Base-by-base conservation (phyloP, 2,329 filamentous ascomycete species). In the Tolypocladium ovalisporum region DNA sequence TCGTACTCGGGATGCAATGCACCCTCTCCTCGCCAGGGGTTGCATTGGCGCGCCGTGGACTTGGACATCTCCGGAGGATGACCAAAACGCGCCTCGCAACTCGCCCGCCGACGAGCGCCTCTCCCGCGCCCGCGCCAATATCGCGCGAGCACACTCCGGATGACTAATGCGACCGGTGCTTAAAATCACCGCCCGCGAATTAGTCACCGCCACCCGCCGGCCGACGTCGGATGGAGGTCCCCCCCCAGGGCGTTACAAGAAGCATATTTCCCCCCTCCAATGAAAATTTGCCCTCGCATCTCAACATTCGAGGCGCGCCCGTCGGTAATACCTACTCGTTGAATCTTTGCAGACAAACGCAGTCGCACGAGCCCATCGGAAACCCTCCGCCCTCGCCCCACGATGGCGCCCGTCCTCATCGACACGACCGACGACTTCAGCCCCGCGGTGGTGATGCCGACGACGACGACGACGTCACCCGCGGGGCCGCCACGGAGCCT, bases 401-500 rank as follows among this genome's bases (percentile, higher is more conserved):
- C 61, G 62, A 81, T 82, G 79, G 72, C 79, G 55, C 79, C 80
- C 63, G 70, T 82, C 61, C 78, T 77, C 65, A 75, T 84, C 70
- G 82, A 84, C 67, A 75, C 75, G 44, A 77, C 77, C 61, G 74
- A 77, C 65, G 82, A 85, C 69, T 78, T 83, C 70, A 71, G 73
- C 64, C 67, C 71, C 64, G 60, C 66, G 54, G 17, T 53, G 22
- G n/a, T n/a, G n/a, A n/a, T n/a, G n/a, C n/a, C n/a, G n/a, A n/a
- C n/a, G 32, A 36, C 65, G 55, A 9, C 52, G 19, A 29, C 56
- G 24, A 39, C n/a, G n/a, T 56, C 67, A 54, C 55, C 71, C 34
- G 61, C 71, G 22, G 62, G 68, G 66, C 59, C 66, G 57, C 62
- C 61, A 60, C 84, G 86, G 71, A 93, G 87, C 36, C 86, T 96